These are phyloP conservation scores for Geosmithia flava DNA, from an alignment of 2,329 filamentous ascomycete genomes.

Conservation along the genomic window DNA sequence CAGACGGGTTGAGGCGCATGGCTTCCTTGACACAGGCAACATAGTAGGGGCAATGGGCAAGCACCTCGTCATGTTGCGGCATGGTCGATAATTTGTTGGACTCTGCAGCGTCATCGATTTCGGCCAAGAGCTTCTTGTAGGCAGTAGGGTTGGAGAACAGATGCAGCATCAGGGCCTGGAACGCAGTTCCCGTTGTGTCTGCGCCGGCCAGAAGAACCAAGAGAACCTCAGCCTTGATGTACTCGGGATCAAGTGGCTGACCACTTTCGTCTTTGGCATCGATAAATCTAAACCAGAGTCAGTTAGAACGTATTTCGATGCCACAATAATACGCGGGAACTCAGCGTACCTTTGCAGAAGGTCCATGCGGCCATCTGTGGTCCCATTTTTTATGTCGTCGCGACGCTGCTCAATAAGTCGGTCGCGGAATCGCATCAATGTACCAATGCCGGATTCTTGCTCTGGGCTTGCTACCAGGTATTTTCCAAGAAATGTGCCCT, in stretches of 20 bases:
- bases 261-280: slow-evolving; percentile 30
- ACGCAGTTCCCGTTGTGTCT: slow-evolving; percentile 37
- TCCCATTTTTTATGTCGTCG: slow-evolving; percentile 31
- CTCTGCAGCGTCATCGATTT: slow-evolving; percentile 26
- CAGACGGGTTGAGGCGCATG: slow-evolving; percentile 35
- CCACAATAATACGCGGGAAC: neutral
- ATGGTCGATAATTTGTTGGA: slow-evolving; percentile 17
- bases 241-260: slow-evolving; percentile 31
- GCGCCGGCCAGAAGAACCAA: slow-evolving; percentile 38
- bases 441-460: slow-evolving; percentile 40
- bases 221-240: slow-evolving; percentile 39
- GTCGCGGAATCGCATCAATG: slow-evolving; percentile 45
- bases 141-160: slow-evolving; percentile 23
- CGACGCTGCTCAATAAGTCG: slow-evolving; percentile 34
- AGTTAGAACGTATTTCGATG: neutral
- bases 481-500: slow-evolving; percentile 35
- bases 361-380: slow-evolving; percentile 25
- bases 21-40: slow-evolving; percentile 36
- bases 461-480: slow-evolving; percentile 37
- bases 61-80: slow-evolving; percentile 28
- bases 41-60: slow-evolving; percentile 30
- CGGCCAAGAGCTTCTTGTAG: slow-evolving; percentile 31
- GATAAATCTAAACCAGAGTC: slow-evolving; percentile 20
- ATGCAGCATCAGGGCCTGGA: slow-evolving; percentile 32
- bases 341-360: slow-evolving; percentile 32